Conservation (phyloP, 2,329 filamentous ascomycete genomes). For the Cytospora leucostoma region DNA sequence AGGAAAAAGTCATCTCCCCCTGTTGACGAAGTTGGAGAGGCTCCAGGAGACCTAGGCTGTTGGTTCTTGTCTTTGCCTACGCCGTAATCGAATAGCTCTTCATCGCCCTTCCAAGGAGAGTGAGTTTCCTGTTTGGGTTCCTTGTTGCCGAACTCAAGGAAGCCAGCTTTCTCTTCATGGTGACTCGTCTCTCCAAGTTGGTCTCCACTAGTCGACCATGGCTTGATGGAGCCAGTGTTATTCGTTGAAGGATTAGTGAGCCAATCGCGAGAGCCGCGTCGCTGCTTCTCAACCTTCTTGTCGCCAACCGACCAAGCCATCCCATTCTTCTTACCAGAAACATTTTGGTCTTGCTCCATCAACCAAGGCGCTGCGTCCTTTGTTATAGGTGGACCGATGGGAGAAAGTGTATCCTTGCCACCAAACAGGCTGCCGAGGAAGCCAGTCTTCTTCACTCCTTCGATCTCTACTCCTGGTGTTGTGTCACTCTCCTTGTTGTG, state of each 20-base stretch:
- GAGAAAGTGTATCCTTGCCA: slow-evolving; percentile 4
- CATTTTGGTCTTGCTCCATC: not conserved
- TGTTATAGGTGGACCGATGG: slow-evolving; percentile 1
- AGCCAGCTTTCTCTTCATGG: not conserved
- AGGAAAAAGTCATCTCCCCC: not conserved
- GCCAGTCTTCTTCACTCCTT: not conserved
- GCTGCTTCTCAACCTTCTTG: slow-evolving; percentile 6
- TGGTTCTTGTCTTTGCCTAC: slow-evolving; percentile 7
- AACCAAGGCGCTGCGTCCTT: slow-evolving; percentile 6
- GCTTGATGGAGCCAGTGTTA: not conserved
- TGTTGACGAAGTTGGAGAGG: not conserved
- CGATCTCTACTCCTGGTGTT: not conserved
- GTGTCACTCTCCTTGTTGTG: not conserved
- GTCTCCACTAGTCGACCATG: not conserved
- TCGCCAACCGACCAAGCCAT: not conserved
- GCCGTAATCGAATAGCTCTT: not conserved
- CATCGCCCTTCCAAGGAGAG: not conserved
- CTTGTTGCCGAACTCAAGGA: not conserved
- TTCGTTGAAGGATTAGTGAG: not conserved
- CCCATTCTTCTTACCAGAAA: not conserved
- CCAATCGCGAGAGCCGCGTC: not conserved
- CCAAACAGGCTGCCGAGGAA: slow-evolving; percentile 2
- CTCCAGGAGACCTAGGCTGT: not conserved
- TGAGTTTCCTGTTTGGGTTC: not conserved
- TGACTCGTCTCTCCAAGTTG: not conserved